These are phyloP conservation scores for Colletotrichum sp. DNA, from an alignment of 2,329 filamentous ascomycete genomes.

Conservation along the genomic window DNA sequence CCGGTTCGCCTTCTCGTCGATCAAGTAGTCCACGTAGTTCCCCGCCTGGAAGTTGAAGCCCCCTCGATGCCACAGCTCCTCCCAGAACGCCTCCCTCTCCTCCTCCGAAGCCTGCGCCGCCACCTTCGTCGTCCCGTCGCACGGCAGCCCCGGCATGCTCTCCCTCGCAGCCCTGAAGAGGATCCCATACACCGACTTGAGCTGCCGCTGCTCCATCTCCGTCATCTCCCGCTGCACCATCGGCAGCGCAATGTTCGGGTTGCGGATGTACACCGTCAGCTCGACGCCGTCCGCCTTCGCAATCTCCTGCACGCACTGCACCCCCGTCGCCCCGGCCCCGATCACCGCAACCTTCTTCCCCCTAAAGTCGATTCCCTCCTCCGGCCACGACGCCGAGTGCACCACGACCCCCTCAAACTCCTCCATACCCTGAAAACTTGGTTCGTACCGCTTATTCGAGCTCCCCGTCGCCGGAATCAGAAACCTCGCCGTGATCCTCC, in stretches of 20 bases:
- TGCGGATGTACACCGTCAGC: constrained; percentile 59
- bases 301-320: constrained; percentile 34
- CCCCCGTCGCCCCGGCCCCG: constrained; percentile 32
- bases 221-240: constrained; percentile 56
- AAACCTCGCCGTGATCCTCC: constrained; percentile 41
- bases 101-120: constrained; percentile 43
- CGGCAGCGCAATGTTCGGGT: constrained; percentile 62
- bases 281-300: constrained; percentile 36
- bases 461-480: constrained; percentile 53
- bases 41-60: constrained; percentile 51
- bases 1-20: constrained; percentile 45
- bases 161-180: constrained; percentile 49
- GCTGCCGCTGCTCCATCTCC: constrained; percentile 47
- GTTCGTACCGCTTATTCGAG: constrained; percentile 45
- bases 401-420: constrained; percentile 31
- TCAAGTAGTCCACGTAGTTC: constrained; percentile 50
- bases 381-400: constrained; percentile 33
- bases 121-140: constrained; percentile 48
- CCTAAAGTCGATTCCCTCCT: constrained; percentile 16
- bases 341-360: constrained; percentile 33
- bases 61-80: constrained; percentile 48
- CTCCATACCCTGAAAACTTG: constrained; percentile 34
- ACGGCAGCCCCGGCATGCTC: constrained; percentile 57
- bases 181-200: constrained; percentile 36
- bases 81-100: constrained; percentile 46